Evolutionary conservation across 106 monocot genomes (phyloP).

Genomic region (Allium sativum): DNA sequence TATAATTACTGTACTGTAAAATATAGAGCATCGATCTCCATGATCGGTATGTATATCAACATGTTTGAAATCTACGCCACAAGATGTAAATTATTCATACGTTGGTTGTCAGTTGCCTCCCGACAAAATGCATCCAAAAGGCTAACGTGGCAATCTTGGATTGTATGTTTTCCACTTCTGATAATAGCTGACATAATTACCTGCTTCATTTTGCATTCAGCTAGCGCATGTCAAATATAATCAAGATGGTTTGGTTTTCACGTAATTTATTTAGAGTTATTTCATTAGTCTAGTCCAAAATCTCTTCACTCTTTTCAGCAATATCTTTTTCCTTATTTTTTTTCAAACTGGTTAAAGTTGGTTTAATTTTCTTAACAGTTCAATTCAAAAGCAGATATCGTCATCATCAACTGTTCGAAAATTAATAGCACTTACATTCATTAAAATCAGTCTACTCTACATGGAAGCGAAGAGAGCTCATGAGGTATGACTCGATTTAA

Average conservation of each 20-base stretch:
- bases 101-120: no score
- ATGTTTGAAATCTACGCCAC: no score
- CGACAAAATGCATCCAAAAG: no score
- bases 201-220: not conserved
- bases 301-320: not conserved
- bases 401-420: slow-evolving; percentile 54
- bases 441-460: slow-evolving; percentile 69
- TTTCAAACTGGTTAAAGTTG: no score
- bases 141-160: no score
- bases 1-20: not conserved
- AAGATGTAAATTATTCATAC: no score
- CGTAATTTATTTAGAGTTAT: not conserved
- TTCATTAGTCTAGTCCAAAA: not conserved
- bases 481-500: slow-evolving; percentile 33
- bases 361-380: slow-evolving; percentile 25
- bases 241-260: no score
- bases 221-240: not conserved
- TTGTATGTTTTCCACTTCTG: no score
- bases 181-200: not conserved
- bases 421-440: slow-evolving; percentile 48
- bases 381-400: slow-evolving; percentile 70
- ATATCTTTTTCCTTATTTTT: no score
- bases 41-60: no score
- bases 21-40: no score
- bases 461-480: slow-evolving; percentile 75